A percentile compares a stretch with the other conserved stretches of the same genome.
phyloP scores from a whole-genome alignment of 2,329 filamentous ascomycete genomes.

The Pseudogymnoascus sp. region DNA sequence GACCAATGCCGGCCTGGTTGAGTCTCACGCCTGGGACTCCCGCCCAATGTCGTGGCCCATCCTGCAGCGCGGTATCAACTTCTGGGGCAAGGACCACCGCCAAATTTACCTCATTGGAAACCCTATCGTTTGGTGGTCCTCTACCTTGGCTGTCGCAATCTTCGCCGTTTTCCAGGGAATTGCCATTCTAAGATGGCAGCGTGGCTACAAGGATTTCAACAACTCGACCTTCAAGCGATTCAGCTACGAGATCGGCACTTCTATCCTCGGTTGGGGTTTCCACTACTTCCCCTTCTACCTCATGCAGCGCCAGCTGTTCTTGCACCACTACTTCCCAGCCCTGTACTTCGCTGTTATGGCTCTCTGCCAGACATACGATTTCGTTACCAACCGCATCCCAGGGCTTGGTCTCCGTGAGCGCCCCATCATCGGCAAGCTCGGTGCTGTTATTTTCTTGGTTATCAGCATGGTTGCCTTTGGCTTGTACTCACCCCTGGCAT shows the following conservation, averaged over 20 bases:
- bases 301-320: conserved; percentile 95
- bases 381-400: conserved; percentile 63
- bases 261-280: conserved; percentile 87
- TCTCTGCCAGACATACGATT: conserved; percentile 85
- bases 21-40: conserved; percentile 97
- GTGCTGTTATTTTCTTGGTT: conserved; percentile 65
- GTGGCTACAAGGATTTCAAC: conserved; percentile 79
- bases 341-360: conserved; percentile 91
- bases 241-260: conserved; percentile 90
- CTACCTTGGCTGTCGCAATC: conserved; percentile 65
- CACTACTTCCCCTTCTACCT: conserved; percentile 99
- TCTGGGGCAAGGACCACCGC: conserved; percentile 90
- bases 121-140: conserved; percentile 88
- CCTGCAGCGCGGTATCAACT: conserved; percentile 91
- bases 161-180: conserved; percentile 83
- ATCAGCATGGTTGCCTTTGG: conserved; percentile 68
- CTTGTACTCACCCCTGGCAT: conserved; percentile 81
- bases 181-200: conserved; percentile 86
- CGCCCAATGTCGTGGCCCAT: conserved; percentile 89
- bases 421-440: conserved; percentile 65
- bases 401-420: conserved; percentile 59
- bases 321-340: conserved; percentile 97
- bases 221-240: conserved; percentile 86
- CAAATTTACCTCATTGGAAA: conserved; percentile 97
- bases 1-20: conserved; percentile 91